Conservation (phyloP, 1,284 basidiomycete genomes). For the Ganoderma leucocontextum region DNA sequence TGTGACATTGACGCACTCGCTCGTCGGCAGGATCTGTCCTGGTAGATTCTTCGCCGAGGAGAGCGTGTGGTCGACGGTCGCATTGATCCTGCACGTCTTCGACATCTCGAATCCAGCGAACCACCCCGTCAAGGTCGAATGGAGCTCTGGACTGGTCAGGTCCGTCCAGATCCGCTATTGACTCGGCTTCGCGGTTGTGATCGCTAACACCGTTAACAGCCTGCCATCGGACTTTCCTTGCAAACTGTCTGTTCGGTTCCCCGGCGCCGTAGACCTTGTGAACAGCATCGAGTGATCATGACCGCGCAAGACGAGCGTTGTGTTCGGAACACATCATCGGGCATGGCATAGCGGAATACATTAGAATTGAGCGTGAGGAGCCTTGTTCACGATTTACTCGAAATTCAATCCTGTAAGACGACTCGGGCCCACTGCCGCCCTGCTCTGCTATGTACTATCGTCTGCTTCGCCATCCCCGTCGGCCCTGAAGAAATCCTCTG, state of each 20-base stretch:
- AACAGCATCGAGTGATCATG: background rate
- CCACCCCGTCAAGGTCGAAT: background rate
- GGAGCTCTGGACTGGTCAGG: constrained; percentile 1
- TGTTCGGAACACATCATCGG: too few relatives aligned
- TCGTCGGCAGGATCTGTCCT: background rate
- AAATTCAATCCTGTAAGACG: too few relatives aligned
- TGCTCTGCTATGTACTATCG: background rate
- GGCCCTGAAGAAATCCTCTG: background rate
- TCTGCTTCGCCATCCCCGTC: background rate
- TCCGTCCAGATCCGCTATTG: background rate
- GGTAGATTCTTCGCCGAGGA: background rate
- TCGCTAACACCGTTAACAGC: background rate
- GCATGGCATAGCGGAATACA: too few relatives aligned
- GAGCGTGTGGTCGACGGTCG: background rate
- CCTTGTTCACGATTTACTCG: too few relatives aligned
- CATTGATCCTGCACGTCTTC: background rate
- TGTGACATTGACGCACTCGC: background rate
- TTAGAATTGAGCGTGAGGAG: too few relatives aligned
- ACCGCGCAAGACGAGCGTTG: too few relatives aligned
- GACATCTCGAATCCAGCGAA: background rate
- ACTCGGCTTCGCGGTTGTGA: too few relatives aligned
- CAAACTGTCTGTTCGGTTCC: background rate
- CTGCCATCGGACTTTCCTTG: background rate
- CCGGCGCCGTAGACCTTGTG: background rate
- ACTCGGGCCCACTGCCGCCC: too few relatives aligned